Conservation (phyloP, 2,329 filamentous ascomycete genomes). For the Nemania sp. region DNA sequence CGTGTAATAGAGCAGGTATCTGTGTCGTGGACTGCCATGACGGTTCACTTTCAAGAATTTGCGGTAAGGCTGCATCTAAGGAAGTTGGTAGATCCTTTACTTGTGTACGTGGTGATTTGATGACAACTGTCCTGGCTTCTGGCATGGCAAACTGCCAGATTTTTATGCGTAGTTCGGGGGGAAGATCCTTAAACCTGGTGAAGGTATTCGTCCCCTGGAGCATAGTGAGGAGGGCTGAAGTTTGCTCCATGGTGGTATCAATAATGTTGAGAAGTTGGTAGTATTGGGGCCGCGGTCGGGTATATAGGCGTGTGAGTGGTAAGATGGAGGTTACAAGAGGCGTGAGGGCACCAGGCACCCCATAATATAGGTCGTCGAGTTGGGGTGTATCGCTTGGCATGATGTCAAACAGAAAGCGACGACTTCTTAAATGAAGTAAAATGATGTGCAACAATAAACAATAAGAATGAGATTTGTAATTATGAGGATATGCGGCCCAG, state of each 20-base stretch:
- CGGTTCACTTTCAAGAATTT: constrained; percentile 36
- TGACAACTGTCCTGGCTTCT: constrained; percentile 46
- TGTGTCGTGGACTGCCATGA: constrained; percentile 50
- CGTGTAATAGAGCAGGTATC: constrained; percentile 51
- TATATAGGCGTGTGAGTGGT: constrained; percentile 39
- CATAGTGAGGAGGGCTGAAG: constrained; percentile 32
- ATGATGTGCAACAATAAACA: constrained; percentile 26
- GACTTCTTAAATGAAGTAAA: constrained; percentile 27
- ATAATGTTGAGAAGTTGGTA: constrained; percentile 42
- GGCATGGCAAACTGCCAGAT: constrained; percentile 52
- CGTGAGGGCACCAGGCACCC: constrained; percentile 41
- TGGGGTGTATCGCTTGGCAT: constrained; percentile 39
- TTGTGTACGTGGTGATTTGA: constrained; percentile 45
- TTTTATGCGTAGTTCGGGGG: constrained; percentile 51
- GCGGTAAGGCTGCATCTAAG: constrained; percentile 45
- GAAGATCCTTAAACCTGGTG: constrained; percentile 48
- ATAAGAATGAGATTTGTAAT: constrained; percentile 27
- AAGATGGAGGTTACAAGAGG: constrained; percentile 39
- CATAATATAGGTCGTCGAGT: constrained; percentile 42
- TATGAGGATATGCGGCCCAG: constrained; percentile 19
- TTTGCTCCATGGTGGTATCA: constrained; percentile 45
- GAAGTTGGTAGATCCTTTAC: constrained; percentile 39
- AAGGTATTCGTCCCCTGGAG: constrained; percentile 41
- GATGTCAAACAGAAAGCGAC: constrained; percentile 35
- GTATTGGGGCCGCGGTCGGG: constrained; percentile 40